Base-by-base conservation (phyloP, 1,284 basidiomycete species). In the Mrakiaceae sp. region DNA sequence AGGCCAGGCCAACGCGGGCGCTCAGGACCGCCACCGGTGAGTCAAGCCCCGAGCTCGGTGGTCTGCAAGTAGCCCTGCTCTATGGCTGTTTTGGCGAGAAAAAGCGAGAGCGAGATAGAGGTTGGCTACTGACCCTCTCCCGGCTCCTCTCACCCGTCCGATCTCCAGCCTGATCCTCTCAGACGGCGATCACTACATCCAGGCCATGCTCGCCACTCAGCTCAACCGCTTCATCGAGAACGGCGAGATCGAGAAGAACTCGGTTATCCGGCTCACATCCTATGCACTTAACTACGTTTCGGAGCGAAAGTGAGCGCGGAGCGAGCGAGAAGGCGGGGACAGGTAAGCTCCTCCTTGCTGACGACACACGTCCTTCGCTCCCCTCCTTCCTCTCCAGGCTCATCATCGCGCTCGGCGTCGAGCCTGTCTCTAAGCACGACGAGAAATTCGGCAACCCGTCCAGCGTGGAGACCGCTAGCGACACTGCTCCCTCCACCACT, bases 161-260 rank as follows among this genome's bases (percentile, higher is more conserved):
- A n/a, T 51, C 9, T 39, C 8, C 57, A 80, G 79, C 44, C 68
- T 80, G 52, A 78, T 81, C 69, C 70, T 81, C 42, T 81, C 79
- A 2, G 93, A 96, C 74, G 90, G 93, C 56, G 77, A 80, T 47
- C 78, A 88, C 71, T 94, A 89, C 73, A 80, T 89, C 62, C 93
- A 95, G 75, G 86, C 89, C 46, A 98, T 99, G 96, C 81, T 98
- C 51, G 90, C 92, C 4, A 96, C 94, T 0, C 89, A 93, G 74
- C 81, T 94, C 62, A 97, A 97, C 72, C 71, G 81, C 16, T 77
- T 90, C 68, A 85, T 96, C 47, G 81, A 86, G 40, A 80, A 83
- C 1, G 83, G 85, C n/a, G 72, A 80, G 9, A 79, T 98, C 58
- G 76, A 79, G 59, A 90, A 87, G 73, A 81, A 90, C 72, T 81